These are phyloP conservation scores for Amanita pseudoporphyria DNA, from an alignment of 768 basidiomycete genomes.

Conservation along the genomic window DNA sequence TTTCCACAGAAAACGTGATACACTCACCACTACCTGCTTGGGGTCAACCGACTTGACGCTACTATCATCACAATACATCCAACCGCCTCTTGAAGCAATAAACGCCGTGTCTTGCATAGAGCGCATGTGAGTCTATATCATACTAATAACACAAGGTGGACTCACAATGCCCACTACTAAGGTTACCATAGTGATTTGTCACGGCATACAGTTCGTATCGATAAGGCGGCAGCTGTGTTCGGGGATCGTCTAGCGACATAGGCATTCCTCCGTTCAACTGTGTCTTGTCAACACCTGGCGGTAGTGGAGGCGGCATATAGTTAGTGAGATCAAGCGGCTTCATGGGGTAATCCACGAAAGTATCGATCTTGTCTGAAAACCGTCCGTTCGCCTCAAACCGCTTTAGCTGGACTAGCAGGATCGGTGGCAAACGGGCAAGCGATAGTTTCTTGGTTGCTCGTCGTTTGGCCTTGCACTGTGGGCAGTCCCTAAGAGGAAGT, in stretches of 20 bases:
- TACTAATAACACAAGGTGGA: conserved; percentile 9
- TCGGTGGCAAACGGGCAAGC: conserved; percentile 86
- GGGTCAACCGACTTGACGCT: conserved; percentile 65
- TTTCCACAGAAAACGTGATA: background rate
- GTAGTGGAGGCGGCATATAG: conserved; percentile 78
- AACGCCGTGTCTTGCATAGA: conserved; percentile 78
- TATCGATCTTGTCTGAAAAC: conserved; percentile 96
- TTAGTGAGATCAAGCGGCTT: conserved; percentile 53
- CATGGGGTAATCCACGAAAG: conserved; percentile 83
- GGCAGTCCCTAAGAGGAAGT: conserved; percentile 76
- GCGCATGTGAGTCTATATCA: background rate
- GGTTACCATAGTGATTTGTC: conserved; percentile 91
- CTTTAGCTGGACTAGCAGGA: conserved; percentile 87
- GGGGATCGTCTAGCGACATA: conserved; percentile 56
- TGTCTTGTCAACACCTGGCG: conserved; percentile 50
- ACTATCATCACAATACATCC: conserved; percentile 94
- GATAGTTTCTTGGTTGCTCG: conserved; percentile 82
- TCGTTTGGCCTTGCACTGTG: conserved; percentile 83
- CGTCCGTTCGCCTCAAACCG: conserved; percentile 86
- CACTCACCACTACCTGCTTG: conserved; percentile 74
- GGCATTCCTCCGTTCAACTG: conserved; percentile 33
- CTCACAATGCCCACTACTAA: conserved; percentile 95
- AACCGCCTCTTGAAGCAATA: conserved; percentile 77
- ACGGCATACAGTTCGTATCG: conserved; percentile 92
- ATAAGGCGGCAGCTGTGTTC: conserved; percentile 80